phyloP scores from a whole-genome alignment of 2,329 filamentous ascomycete genomes.

The Annulohypoxylon truncatum region DNA sequence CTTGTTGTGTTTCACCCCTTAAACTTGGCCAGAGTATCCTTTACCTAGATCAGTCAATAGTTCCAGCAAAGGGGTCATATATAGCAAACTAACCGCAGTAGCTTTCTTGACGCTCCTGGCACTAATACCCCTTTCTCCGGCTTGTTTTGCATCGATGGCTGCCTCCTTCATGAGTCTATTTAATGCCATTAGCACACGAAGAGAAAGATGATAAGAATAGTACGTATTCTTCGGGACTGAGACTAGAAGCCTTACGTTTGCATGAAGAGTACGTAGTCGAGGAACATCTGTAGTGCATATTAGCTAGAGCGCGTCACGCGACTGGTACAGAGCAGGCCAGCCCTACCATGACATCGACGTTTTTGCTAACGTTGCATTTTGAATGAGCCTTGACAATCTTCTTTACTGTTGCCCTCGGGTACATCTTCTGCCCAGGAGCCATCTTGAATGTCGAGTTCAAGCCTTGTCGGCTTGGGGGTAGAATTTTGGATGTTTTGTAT shows the following conservation, averaged over 20 bases:
- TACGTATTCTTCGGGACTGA: neutral
- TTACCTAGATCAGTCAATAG: conserved; percentile 9
- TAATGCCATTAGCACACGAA: conserved; percentile 5
- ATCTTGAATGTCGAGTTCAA: conserved; percentile 52
- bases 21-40: conserved; percentile 76
- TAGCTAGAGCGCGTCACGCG: conserved; percentile 46
- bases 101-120: conserved; percentile 81
- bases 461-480: neutral
- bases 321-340: conserved; percentile 36
- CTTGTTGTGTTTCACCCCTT: conserved; percentile 64
- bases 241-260: conserved; percentile 60
- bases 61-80: neutral
- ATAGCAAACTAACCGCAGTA: conserved; percentile 70
- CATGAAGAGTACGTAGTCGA: conserved; percentile 88
- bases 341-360: conserved; percentile 83
- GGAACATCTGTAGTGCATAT: conserved; percentile 71
- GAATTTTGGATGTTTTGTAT: neutral
- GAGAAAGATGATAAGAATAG: conserved; percentile 50
- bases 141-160: conserved; percentile 77
- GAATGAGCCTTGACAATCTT: conserved; percentile 92
- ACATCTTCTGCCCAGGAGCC: conserved; percentile 77
- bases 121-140: conserved; percentile 79
- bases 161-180: conserved; percentile 82
- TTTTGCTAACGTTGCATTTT: conserved; percentile 82
- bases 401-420: conserved; percentile 85